Conservation (phyloP, 1,284 basidiomycete genomes). For the Malassezia furfur region DNA sequence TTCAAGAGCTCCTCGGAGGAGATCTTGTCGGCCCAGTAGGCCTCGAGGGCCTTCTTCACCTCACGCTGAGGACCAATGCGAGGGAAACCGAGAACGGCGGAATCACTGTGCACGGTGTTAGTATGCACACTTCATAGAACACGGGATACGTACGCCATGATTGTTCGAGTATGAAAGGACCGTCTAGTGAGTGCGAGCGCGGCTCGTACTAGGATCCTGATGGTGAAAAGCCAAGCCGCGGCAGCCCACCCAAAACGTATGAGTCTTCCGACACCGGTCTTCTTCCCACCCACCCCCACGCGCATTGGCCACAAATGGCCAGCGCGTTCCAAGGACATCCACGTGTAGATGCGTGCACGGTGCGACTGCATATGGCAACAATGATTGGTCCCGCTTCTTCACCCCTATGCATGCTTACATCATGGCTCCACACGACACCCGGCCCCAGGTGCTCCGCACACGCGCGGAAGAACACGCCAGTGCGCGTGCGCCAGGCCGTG, state of each 20-base stretch:
- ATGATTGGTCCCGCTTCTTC: not conserved
- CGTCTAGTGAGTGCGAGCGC: constrained; percentile 3
- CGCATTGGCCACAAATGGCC: not conserved
- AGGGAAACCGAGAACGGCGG: constrained; percentile 72
- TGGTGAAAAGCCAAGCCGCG: constrained; percentile 1
- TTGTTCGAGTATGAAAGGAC: constrained; percentile 8
- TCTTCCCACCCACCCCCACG: not conserved
- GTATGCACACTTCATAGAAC: not conserved
- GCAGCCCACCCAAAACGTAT: not conserved
- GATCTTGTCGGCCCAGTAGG: constrained; percentile 90
- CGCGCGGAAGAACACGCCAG: too few species aligned
- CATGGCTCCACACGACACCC: too few species aligned
- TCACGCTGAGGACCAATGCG: constrained; percentile 94
- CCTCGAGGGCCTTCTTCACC: constrained; percentile 76
- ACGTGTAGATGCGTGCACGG: not conserved
- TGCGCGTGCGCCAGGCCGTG: too few species aligned
- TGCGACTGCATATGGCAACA: not conserved
- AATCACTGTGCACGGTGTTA: constrained; percentile 21
- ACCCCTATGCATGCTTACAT: too few species aligned
- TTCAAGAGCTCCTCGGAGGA: constrained; percentile 80
- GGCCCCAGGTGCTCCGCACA: too few species aligned
- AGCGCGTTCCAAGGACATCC: not conserved
- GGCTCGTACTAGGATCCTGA: constrained; percentile 10
- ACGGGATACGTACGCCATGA: constrained; percentile 12
- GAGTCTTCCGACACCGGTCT: not conserved